Percentiles rank a stretch among this genome's conserved stretches.
These are phyloP conservation scores for Opeltia flavorubescens DNA, from an alignment of 495 filamentous ascomycete species.

Conservation along the genomic window DNA sequence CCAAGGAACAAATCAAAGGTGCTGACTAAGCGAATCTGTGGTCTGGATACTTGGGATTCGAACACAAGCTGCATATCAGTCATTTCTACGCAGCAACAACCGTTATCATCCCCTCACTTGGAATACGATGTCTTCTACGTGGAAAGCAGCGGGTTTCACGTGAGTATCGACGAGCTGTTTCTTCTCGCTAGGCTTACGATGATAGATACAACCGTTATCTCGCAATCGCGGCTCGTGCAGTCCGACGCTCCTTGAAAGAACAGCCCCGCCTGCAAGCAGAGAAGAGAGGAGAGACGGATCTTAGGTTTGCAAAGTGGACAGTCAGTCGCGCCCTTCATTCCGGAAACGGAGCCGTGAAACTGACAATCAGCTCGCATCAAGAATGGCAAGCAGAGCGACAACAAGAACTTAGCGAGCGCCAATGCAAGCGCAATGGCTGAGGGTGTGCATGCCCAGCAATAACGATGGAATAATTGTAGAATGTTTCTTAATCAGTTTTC, in stretches of 20 bases:
- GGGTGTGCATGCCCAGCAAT: constrained; percentile 17
- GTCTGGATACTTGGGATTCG: too few species aligned
- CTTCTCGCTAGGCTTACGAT: constrained; percentile 5
- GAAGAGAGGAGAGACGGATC: constrained; percentile 76
- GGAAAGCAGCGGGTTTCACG: constrained; percentile 97
- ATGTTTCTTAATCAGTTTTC: background rate
- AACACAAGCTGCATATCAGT: too few species aligned
- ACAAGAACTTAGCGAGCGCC: constrained; percentile 56
- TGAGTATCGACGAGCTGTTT: constrained; percentile 30
- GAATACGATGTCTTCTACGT: constrained; percentile 85
- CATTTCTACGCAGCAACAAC: too few species aligned
- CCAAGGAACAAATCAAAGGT: too few species aligned
- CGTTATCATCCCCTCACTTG: too few species aligned
- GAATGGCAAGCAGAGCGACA: constrained; percentile 94
- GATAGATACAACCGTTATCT: constrained; percentile 41
- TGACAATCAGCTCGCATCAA: constrained; percentile 27
- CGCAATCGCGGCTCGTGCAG: constrained; percentile 38
- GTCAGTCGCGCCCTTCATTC: constrained; percentile 41
- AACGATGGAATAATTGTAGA: background rate
- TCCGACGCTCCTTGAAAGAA: constrained; percentile 87
- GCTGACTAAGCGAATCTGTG: too few species aligned
- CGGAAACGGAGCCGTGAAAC: constrained; percentile 6
- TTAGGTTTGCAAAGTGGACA: constrained; percentile 93
- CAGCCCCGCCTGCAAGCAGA: constrained; percentile 73
- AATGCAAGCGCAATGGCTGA: constrained; percentile 51